These are phyloP conservation scores for Silene conica DNA, from an alignment of 148 eudicot species.

Conservation along the genomic window DNA sequence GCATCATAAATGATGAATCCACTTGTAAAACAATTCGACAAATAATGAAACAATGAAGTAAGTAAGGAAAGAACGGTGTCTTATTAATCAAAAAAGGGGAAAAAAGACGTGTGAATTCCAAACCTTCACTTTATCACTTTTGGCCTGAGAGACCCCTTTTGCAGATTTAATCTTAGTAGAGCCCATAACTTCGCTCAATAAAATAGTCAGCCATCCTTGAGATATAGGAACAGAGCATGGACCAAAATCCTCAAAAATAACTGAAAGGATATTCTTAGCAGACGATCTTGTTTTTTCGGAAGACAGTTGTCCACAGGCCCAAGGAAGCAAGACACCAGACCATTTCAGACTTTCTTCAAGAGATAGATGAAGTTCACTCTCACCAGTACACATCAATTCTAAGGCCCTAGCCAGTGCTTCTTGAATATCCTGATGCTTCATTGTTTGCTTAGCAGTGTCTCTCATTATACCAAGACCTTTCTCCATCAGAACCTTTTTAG, in stretches of 20 bases:
- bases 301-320: slow-evolving; percentile 68
- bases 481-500: slow-evolving; percentile 71
- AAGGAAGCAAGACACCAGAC: slow-evolving; percentile 75
- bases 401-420: slow-evolving; percentile 86
- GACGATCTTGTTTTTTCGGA: slow-evolving; percentile 64
- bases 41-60: background rate
- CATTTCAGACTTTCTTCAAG: slow-evolving; percentile 93
- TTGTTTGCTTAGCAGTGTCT: slow-evolving; percentile 67
- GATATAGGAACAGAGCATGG: slow-evolving; percentile 81
- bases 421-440: slow-evolving; percentile 66
- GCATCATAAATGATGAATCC: slow-evolving; percentile 7
- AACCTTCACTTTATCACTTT: slow-evolving; percentile 85
- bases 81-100: background rate
- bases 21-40: background rate
- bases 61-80: background rate
- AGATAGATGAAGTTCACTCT: slow-evolving; percentile 62
- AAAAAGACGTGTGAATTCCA: slow-evolving; percentile 10
- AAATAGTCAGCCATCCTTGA: slow-evolving; percentile 87
- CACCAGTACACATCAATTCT: slow-evolving; percentile 58
- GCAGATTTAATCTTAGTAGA: slow-evolving; percentile 43
- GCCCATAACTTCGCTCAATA: slow-evolving; percentile 61
- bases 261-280: slow-evolving; percentile 66
- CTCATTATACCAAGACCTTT: slow-evolving; percentile 83
- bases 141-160: slow-evolving; percentile 59
- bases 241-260: slow-evolving; percentile 84